phyloP scores from a whole-genome alignment of 2,329 filamentous ascomycete species.

The Kalmusia sp. region DNA sequence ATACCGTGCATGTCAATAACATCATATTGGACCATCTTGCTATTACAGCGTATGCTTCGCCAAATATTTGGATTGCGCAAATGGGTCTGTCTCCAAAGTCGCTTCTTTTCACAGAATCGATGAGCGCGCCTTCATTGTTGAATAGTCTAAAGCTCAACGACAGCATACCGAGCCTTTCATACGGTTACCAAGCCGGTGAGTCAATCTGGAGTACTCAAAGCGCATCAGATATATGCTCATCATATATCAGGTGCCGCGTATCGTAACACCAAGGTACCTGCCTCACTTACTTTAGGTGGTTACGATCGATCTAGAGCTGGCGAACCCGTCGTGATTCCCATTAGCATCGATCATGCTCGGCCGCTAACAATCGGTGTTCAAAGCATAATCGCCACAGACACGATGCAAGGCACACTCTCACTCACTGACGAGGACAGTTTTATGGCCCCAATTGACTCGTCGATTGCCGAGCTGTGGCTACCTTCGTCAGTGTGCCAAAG shows the following conservation, averaged over 20 bases:
- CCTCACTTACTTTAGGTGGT: constrained; percentile 25
- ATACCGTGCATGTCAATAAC: constrained; percentile 50
- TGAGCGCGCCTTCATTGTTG: constrained; percentile 60
- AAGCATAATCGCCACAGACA: constrained; percentile 5
- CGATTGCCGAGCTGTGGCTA: constrained; percentile 48
- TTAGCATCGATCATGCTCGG: not conserved
- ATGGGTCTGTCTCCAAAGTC: constrained; percentile 52
- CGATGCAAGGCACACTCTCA: constrained; percentile 20
- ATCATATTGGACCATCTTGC: constrained; percentile 26
- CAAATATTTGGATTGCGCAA: constrained; percentile 50
- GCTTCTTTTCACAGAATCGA: constrained; percentile 58
- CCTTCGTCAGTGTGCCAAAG: constrained; percentile 36
- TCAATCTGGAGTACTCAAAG: too few species aligned
- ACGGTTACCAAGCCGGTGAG: constrained; percentile 75
- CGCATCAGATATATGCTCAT: too few species aligned
- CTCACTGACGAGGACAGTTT: constrained; percentile 2
- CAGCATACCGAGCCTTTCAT: constrained; percentile 72
- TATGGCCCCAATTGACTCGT: constrained; percentile 34
- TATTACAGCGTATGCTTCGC: constrained; percentile 42
- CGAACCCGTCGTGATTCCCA: constrained; percentile 12
- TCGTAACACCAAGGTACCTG: constrained; percentile 15
- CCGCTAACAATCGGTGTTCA: constrained; percentile 12
- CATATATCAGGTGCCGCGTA: constrained; percentile 78
- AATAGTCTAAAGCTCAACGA: constrained; percentile 58
- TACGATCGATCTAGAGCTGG: constrained; percentile 13